phyloP scores from a whole-genome alignment of 495 filamentous ascomycete species.

The Neurospora sp. region DNA sequence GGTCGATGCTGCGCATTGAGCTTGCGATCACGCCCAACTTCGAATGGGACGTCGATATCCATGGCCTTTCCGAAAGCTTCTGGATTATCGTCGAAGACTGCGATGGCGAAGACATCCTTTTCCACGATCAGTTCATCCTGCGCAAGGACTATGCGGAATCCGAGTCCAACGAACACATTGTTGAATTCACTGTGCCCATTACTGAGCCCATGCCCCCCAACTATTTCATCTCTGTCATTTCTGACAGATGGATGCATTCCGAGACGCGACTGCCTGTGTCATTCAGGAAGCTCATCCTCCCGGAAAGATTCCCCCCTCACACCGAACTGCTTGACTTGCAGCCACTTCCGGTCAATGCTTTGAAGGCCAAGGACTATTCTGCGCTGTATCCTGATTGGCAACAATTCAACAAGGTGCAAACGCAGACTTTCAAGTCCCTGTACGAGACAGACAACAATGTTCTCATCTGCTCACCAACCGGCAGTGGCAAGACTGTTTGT shows the following conservation, averaged over 20 bases:
- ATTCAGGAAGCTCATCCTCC: slow-evolving; percentile 88
- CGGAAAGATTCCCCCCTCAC: slow-evolving; percentile 90
- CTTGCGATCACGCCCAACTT: slow-evolving; percentile 92
- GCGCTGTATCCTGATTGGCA: slow-evolving; percentile 76
- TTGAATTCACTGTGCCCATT: slow-evolving; percentile 94
- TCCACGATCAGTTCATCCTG: slow-evolving; percentile 89
- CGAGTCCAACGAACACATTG: slow-evolving; percentile 83
- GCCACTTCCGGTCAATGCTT: slow-evolving; percentile 71
- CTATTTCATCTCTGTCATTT: slow-evolving; percentile 91
- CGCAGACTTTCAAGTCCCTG: slow-evolving; percentile 89
- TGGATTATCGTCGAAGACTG: slow-evolving; percentile 98
- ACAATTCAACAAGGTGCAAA: slow-evolving; percentile 95
- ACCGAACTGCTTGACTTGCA: slow-evolving; percentile 86
- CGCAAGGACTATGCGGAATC: slow-evolving; percentile 73
- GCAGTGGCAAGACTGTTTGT: slow-evolving; percentile 93
- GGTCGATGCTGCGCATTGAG: slow-evolving; percentile 92
- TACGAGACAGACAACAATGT: slow-evolving; percentile 88
- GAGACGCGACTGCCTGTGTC: slow-evolving; percentile 89
- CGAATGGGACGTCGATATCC: slow-evolving; percentile 85
- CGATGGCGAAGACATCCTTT: slow-evolving; percentile 92
- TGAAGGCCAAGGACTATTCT: slow-evolving; percentile 78
- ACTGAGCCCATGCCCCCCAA: slow-evolving; percentile 97
- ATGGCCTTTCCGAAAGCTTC: slow-evolving; percentile 82
- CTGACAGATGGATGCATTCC: slow-evolving; percentile 96
- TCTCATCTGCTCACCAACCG: slow-evolving; percentile 79